Evolutionary conservation across 345 rosid species (phyloP).

Genomic region (Viola odorata): DNA sequence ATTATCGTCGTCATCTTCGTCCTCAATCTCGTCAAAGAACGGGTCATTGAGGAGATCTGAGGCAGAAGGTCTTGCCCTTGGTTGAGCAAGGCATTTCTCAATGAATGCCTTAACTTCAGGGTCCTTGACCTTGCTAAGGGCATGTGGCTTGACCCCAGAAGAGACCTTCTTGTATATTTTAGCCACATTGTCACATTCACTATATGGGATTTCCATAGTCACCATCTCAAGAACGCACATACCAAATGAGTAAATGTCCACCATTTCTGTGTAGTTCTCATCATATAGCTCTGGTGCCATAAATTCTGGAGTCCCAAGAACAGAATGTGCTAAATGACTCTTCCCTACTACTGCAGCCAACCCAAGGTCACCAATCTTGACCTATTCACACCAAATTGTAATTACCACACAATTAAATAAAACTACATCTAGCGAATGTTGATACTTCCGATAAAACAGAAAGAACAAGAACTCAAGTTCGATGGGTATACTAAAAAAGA

Average conservation of each 20-base stretch:
- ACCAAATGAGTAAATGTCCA: constrained; percentile 83
- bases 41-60: constrained; percentile 60
- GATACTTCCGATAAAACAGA: too few relatives aligned
- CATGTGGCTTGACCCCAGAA: constrained; percentile 58
- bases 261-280: constrained; percentile 69
- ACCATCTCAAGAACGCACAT: constrained; percentile 87
- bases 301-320: constrained; percentile 85
- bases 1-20: constrained; percentile 37
- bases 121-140: constrained; percentile 54
- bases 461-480: too few relatives aligned
- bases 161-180: constrained; percentile 78
- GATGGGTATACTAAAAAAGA: too few relatives aligned
- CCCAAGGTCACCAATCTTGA: constrained; percentile 89
- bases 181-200: constrained; percentile 69
- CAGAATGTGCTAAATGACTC: constrained; percentile 66
- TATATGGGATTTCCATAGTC: constrained; percentile 65
- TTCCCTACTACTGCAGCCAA: constrained; percentile 71
- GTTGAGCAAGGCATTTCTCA: constrained; percentile 64
- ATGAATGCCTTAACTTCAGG: constrained; percentile 61
- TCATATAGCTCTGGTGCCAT: constrained; percentile 95
- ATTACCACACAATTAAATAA: too few relatives aligned
- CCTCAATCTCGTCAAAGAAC: constrained; percentile 52
- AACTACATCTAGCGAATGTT: too few relatives aligned
- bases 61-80: constrained; percentile 64
- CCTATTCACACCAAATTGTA: constrained; percentile 26